These are phyloP conservation scores for Zygnema circumcarinatum DNA, from an alignment of 139 green algal species.

Conservation along the genomic window DNA sequence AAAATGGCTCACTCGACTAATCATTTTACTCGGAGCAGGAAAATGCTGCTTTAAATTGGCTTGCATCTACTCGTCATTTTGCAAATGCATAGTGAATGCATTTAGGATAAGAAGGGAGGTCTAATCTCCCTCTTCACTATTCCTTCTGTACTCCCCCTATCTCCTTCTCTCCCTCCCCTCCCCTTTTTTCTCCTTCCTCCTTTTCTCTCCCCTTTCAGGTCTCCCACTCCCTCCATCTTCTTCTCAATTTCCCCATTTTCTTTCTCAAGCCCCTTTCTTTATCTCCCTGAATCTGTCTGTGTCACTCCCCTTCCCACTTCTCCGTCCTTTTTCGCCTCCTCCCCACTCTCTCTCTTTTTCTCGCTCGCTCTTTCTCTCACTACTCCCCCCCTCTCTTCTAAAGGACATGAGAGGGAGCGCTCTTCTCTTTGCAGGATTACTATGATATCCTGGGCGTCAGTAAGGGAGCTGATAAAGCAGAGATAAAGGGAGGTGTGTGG, in stretches of 20 bases:
- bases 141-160: too few species aligned
- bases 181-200: too few species aligned
- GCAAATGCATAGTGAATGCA: not conserved
- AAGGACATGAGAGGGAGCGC: too few species aligned
- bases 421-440: conserved; percentile 62
- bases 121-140: too few species aligned
- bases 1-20: not conserved
- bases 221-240: too few species aligned
- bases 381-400: too few species aligned
- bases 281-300: not conserved
- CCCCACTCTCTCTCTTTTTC: not conserved
- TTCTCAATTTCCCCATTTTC: not conserved
- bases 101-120: too few species aligned
- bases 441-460: conserved; percentile 84
- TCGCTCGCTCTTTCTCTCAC: too few species aligned
- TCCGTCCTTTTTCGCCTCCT: not conserved
- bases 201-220: too few species aligned
- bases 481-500: conserved; percentile 83
- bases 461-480: conserved; percentile 85
- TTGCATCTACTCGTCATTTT: not conserved
- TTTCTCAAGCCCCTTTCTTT: not conserved
- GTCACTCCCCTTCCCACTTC: not conserved
- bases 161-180: too few species aligned
- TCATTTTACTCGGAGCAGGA: not conserved
- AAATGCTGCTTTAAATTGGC: too few species aligned